Conservation (phyloP, 345 rosid species). For the Murraya koenigii region DNA sequence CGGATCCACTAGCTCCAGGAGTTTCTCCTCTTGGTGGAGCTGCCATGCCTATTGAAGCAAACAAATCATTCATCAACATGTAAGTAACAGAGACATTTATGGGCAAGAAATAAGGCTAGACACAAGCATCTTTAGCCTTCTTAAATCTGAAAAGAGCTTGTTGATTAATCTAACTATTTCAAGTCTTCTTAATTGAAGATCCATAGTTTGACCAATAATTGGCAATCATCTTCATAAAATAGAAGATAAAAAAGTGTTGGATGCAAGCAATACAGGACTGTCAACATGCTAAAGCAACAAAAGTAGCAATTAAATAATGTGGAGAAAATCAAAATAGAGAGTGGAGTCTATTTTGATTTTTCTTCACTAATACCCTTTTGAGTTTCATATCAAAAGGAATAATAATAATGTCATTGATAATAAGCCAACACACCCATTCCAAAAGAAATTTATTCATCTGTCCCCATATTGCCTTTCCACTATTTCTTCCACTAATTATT, state of each 20-base stretch:
- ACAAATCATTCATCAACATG: background rate
- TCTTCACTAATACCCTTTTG: too few relatives aligned
- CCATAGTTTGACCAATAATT: background rate
- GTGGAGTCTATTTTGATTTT: too few relatives aligned
- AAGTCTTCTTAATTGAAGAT: too few relatives aligned
- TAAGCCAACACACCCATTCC: constrained; percentile 43
- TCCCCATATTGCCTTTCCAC: constrained; percentile 43
- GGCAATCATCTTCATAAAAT: background rate
- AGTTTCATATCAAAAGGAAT: too few relatives aligned
- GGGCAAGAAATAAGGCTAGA: background rate
- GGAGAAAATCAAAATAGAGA: too few relatives aligned
- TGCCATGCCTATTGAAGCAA: constrained; percentile 55
- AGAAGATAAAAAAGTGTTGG: background rate
- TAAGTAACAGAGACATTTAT: background rate
- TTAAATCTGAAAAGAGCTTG: background rate
- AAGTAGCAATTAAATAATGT: background rate
- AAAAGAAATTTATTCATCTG: constrained; percentile 44
- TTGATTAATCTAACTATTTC: background rate
- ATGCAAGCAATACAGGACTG: constrained; percentile 1
- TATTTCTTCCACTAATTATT: constrained; percentile 57
- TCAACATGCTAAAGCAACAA: constrained; percentile 1
- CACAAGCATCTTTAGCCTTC: background rate
- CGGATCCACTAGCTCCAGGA: constrained; percentile 52
- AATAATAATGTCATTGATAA: too few relatives aligned
- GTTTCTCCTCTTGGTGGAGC: constrained; percentile 47